A percentile compares a stretch with the other conserved stretches of the same genome.
Evolutionary conservation across 2,329 filamentous ascomycete genomes (phyloP).

Genomic region (Colletotrichum cereale): DNA sequence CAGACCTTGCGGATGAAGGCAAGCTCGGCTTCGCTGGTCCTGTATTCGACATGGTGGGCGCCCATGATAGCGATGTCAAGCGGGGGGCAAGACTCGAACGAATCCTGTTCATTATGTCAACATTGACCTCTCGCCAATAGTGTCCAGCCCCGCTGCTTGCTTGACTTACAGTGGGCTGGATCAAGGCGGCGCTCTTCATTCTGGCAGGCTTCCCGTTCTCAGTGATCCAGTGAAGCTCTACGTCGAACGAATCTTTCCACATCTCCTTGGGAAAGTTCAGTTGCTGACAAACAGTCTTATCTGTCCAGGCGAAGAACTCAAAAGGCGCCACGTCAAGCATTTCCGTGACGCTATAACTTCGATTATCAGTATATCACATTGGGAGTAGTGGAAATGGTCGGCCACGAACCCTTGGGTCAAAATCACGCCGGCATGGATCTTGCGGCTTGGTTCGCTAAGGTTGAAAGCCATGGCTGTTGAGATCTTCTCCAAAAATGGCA

Average conservation of each 20-base stretch:
- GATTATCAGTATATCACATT: background rate
- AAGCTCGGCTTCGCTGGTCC: slow-evolving; percentile 49
- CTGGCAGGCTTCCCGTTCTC: slow-evolving; percentile 43
- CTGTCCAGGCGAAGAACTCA: slow-evolving; percentile 46
- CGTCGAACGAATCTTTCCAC: slow-evolving; percentile 43
- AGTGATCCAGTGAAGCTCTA: slow-evolving; percentile 52
- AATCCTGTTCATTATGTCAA: slow-evolving; percentile 47
- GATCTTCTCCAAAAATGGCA: background rate
- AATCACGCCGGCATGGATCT: slow-evolving; percentile 48
- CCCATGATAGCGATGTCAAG: slow-evolving; percentile 58
- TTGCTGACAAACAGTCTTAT: slow-evolving; percentile 34
- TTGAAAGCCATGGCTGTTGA: slow-evolving; percentile 35
- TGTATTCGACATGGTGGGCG: slow-evolving; percentile 48
- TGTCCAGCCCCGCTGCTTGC: too few relatives aligned
- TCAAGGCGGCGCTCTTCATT: slow-evolving; percentile 46
- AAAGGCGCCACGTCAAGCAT: slow-evolving; percentile 52
- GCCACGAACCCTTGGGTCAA: slow-evolving; percentile 45
- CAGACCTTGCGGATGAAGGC: slow-evolving; percentile 52
- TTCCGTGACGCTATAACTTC: slow-evolving; percentile 47
- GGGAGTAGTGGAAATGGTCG: background rate
- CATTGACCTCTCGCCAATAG: fast-evolving
- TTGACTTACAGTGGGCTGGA: slow-evolving; percentile 47
- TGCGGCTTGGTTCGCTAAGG: slow-evolving; percentile 44
- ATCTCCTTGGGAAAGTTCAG: slow-evolving; percentile 11
- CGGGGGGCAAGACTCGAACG: slow-evolving; percentile 53